phyloP scores from a whole-genome alignment of 768 basidiomycete species.

The Mycena galopus region DNA sequence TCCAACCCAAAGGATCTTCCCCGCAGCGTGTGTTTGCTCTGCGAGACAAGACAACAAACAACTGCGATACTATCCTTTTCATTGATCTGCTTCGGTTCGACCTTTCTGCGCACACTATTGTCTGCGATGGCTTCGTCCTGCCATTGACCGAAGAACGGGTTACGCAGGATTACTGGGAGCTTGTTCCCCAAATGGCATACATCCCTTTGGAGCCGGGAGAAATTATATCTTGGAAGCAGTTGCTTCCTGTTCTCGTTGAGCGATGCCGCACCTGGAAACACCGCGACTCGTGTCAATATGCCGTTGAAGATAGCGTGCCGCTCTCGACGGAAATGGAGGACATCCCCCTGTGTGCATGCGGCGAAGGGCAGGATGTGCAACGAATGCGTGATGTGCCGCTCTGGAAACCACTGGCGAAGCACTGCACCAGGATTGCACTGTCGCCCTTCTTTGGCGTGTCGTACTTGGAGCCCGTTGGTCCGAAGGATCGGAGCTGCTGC shows the following conservation, averaged over 20 bases:
- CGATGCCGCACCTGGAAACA: slow-evolving; percentile 69
- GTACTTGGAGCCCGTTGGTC: slow-evolving; percentile 55
- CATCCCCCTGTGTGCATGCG: slow-evolving; percentile 66
- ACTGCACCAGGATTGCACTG: slow-evolving; percentile 64
- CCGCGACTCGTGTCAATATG: slow-evolving; percentile 62
- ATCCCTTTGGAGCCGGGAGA: slow-evolving; percentile 49
- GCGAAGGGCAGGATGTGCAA: slow-evolving; percentile 61
- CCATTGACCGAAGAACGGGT: no score
- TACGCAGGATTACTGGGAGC: slow-evolving; percentile 15
- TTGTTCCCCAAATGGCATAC: slow-evolving; percentile 26
- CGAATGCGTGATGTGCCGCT: slow-evolving; percentile 46
- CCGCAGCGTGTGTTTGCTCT: slow-evolving; percentile 39
- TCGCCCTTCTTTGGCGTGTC: slow-evolving; percentile 61
- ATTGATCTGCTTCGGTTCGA: no score
- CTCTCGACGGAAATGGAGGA: slow-evolving; percentile 51
- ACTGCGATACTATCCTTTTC: slow-evolving; percentile 59
- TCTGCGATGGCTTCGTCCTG: slow-evolving; percentile 40
- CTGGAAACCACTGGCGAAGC: slow-evolving; percentile 58
- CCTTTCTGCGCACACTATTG: no score
- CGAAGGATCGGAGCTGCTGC: slow-evolving; percentile 41
- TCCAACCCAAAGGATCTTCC: slow-evolving; percentile 24
- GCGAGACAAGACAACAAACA: slow-evolving; percentile 36
- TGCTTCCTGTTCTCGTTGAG: slow-evolving; percentile 65
- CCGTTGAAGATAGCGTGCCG: slow-evolving; percentile 49
- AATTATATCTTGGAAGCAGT: slow-evolving; percentile 61